Evolutionary conservation across 176 grass and related monocot genomes (phyloP).

Genomic region (sorghum (Sorghum bicolor)): DNA sequence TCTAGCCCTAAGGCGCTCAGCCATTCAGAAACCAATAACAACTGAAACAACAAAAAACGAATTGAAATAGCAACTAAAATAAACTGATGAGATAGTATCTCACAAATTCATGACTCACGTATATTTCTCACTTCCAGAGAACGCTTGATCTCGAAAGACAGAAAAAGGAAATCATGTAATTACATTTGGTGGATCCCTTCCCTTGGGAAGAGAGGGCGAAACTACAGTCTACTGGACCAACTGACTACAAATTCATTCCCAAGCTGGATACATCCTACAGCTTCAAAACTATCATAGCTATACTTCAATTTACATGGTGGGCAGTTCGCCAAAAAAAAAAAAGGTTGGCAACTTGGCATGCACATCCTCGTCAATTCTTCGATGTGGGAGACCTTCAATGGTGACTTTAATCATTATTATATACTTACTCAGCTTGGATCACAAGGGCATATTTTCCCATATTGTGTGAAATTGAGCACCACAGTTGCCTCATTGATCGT

Average conservation of each 20-base stretch:
- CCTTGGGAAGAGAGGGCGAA: background rate
- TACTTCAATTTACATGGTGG: background rate
- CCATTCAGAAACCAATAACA: background rate
- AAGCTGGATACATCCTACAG: background rate
- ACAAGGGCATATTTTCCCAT: background rate
- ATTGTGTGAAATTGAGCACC: background rate
- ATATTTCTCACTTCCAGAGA: background rate
- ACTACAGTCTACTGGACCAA: background rate
- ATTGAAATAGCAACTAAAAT: background rate
- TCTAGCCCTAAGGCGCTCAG: background rate
- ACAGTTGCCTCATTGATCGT: background rate
- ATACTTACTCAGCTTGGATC: background rate
- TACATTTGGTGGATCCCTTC: background rate
- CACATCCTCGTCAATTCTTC: background rate
- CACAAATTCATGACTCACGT: background rate
- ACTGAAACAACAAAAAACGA: background rate
- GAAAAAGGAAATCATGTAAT: background rate
- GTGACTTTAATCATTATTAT: background rate
- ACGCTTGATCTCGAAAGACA: background rate
- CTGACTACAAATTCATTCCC: slow-evolving; percentile 19
- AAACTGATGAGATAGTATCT: background rate
- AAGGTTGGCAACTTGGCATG: background rate
- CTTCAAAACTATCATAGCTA: background rate
- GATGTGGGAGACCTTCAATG: slow-evolving; percentile 10
- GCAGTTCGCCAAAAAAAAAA: background rate